Evolutionary conservation across 768 basidiomycete species (phyloP).

Genomic region (Trametes gibbosa): DNA sequence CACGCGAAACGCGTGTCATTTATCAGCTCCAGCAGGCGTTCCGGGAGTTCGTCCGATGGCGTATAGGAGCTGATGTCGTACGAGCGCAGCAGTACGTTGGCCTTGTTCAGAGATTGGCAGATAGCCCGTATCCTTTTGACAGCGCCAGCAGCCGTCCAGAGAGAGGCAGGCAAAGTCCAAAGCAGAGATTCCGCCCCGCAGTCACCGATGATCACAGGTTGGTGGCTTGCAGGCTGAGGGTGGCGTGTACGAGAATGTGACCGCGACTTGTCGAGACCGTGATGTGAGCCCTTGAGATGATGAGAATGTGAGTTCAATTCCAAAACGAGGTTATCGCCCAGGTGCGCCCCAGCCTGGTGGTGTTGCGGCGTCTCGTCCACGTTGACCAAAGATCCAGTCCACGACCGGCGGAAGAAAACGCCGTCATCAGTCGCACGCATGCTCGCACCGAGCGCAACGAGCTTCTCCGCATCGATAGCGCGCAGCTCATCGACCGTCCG

Average conservation of each 20-base stretch:
- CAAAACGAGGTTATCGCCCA: conserved; percentile 29
- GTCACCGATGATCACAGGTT: conserved; percentile 78
- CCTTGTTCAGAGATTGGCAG: conserved; percentile 64
- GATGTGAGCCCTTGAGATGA: conserved; percentile 16
- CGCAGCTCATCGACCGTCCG: conserved; percentile 63
- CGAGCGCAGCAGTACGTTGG: conserved; percentile 58
- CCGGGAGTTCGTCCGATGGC: conserved; percentile 62
- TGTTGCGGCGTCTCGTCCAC: conserved; percentile 23
- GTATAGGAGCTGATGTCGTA: conserved; percentile 70
- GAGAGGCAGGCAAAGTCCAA: conserved; percentile 57
- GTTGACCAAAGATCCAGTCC: conserved; percentile 16
- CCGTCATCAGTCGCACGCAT: conserved; percentile 67
- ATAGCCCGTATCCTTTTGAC: conserved; percentile 71
- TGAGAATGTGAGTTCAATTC: conserved; percentile 28
- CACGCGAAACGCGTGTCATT: conserved; percentile 74
- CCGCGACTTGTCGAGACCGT: conserved; percentile 13
- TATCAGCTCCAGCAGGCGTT: conserved; percentile 69
- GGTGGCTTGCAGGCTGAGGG: conserved; percentile 33
- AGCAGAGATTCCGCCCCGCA: conserved; percentile 60
- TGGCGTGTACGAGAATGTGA: conserved; percentile 22
- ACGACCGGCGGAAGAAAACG: conserved; percentile 60
- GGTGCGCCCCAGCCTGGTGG: conserved; percentile 25
- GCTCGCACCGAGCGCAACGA: conserved; percentile 45
- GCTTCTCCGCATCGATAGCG: conserved; percentile 51
- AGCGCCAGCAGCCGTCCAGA: conserved; percentile 61